Conservation (phyloP, 805 yeast species). For the Cyberlindnera subsufficiens region DNA sequence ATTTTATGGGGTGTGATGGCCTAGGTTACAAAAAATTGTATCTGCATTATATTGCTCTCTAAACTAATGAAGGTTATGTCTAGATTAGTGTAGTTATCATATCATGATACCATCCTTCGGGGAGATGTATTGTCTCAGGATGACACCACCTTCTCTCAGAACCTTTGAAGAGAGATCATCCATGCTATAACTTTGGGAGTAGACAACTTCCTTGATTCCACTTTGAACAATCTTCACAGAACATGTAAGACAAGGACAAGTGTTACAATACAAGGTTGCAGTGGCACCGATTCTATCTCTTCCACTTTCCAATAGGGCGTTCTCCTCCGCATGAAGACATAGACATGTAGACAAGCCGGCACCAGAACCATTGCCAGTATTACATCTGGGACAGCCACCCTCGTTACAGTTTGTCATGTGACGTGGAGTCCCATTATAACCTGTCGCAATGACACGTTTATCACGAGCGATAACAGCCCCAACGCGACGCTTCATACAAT, state of each 20-base stretch:
- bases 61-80: not conserved
- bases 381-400: slow-evolving; percentile 93
- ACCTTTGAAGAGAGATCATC: slow-evolving; percentile 72
- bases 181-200: slow-evolving; percentile 90
- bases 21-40: not conserved
- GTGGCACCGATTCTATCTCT: slow-evolving; percentile 68
- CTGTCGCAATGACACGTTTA: slow-evolving; percentile 86
- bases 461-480: slow-evolving; percentile 93
- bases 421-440: slow-evolving; percentile 96
- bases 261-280: slow-evolving; percentile 82
- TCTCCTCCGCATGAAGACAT: slow-evolving; percentile 96
- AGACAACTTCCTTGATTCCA: slow-evolving; percentile 88
- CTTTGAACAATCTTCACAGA: slow-evolving; percentile 91
- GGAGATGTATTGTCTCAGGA: slow-evolving; percentile 51
- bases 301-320: slow-evolving; percentile 91
- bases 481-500: slow-evolving; percentile 95
- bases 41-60: not conserved
- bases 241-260: slow-evolving; percentile 96
- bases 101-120: slow-evolving; percentile 19
- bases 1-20: slow-evolving; percentile 28
- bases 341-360: slow-evolving; percentile 73
- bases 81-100: not conserved
- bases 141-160: slow-evolving; percentile 66
- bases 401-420: slow-evolving; percentile 84
- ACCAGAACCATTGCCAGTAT: slow-evolving; percentile 58